phyloP scores from a whole-genome alignment of 2,329 filamentous ascomycete genomes.

The Xylariaceae sp. region DNA sequence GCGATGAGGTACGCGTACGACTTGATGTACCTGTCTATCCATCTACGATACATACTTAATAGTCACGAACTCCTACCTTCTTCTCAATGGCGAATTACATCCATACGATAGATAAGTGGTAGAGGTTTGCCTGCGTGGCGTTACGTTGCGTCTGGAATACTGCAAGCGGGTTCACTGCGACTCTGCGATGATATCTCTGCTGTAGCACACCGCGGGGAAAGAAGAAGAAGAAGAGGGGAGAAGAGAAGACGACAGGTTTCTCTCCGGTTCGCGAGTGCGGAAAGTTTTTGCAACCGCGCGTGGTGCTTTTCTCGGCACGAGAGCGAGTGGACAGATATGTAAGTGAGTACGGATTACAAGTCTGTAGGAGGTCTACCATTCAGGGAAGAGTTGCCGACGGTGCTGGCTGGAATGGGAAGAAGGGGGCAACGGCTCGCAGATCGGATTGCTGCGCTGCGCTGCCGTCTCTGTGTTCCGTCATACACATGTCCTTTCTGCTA shows the following conservation, averaged over 20 bases:
- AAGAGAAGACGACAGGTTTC: not conserved
- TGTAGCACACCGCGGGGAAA: constrained; percentile 19
- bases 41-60: too few relatives aligned
- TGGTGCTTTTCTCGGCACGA: constrained; percentile 11
- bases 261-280: constrained; percentile 19
- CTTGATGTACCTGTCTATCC: not conserved
- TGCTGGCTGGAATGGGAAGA: constrained; percentile 20
- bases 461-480: constrained; percentile 27
- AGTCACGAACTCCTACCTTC: constrained; percentile 13
- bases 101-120: not conserved
- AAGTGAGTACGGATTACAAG: too few relatives aligned
- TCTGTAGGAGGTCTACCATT: constrained; percentile 11
- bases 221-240: not conserved
- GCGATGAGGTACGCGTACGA: too few relatives aligned
- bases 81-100: constrained; percentile 14
- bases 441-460: constrained; percentile 26
- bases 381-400: constrained; percentile 28
- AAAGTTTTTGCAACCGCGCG: constrained; percentile 20
- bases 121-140: constrained; percentile 5
- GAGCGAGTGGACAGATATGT: too few relatives aligned
- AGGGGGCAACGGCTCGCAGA: constrained; percentile 24
- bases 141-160: constrained; percentile 21
- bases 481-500: constrained; percentile 21
- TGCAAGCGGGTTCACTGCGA: constrained; percentile 13
- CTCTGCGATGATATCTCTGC: constrained; percentile 24